Conservation (phyloP, 805 yeast genomes). For the Sugiyamaella smithiae region DNA sequence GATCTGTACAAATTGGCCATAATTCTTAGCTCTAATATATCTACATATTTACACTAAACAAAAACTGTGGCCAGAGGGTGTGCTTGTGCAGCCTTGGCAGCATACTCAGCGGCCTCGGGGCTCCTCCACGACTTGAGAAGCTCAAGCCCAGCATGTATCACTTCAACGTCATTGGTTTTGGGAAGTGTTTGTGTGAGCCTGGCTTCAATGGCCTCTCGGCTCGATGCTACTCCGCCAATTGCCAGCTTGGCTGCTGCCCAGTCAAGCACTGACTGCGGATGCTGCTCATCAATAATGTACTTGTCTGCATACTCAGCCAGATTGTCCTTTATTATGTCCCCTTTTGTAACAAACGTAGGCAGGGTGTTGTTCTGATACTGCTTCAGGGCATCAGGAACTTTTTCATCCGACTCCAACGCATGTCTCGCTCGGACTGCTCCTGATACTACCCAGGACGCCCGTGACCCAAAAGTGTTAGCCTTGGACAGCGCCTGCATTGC, state of each 20-base stretch:
- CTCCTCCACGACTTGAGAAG: constrained; percentile 8
- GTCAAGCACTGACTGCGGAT: constrained; percentile 20
- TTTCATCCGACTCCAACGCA: constrained; percentile 36
- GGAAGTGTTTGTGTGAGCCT: not conserved
- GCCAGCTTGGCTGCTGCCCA: constrained; percentile 30
- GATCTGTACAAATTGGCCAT: no score
- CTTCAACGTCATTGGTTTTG: not conserved
- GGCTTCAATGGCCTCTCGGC: not conserved
- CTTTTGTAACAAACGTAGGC: constrained; percentile 16
- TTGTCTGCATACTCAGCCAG: constrained; percentile 26
- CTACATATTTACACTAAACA: not conserved
- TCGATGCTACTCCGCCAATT: constrained; percentile 1
- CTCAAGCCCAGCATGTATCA: not conserved
- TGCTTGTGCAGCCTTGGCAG: not conserved
- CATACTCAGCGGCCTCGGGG: constrained; percentile 3
- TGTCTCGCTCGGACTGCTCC: constrained; percentile 37
- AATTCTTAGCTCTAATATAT: not conserved
- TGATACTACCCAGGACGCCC: constrained; percentile 27
- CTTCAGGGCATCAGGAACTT: constrained; percentile 46
- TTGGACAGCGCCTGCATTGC: constrained; percentile 50
- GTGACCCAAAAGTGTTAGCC: constrained; percentile 41
- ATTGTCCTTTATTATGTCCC: constrained; percentile 21
- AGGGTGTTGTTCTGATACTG: constrained; percentile 20
- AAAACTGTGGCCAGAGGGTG: constrained; percentile 2
- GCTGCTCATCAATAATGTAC: constrained; percentile 22